These are phyloP conservation scores for Xerocomus spinulosus DNA, from an alignment of 768 basidiomycete genomes.

Conservation along the genomic window DNA sequence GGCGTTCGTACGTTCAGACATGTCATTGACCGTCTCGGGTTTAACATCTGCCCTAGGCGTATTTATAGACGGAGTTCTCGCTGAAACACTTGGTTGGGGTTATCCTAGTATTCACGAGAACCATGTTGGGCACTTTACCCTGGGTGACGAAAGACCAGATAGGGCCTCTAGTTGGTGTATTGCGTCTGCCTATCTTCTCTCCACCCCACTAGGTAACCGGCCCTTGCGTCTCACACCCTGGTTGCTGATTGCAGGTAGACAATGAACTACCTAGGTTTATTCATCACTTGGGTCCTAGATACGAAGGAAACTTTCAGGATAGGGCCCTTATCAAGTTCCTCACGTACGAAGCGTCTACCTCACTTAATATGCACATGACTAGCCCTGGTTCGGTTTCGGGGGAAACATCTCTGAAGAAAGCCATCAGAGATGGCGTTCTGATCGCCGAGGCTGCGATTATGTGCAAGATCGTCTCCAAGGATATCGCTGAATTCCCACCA, in stretches of 20 bases:
- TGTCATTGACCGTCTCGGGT: background rate
- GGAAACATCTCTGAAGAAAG: slow-evolving; percentile 37
- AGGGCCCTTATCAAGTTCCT: slow-evolving; percentile 64
- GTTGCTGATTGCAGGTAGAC: slow-evolving; percentile 35
- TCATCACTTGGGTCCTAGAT: slow-evolving; percentile 79
- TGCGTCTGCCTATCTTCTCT: slow-evolving; percentile 60
- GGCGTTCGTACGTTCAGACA: slow-evolving; percentile 50
- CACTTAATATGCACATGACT: slow-evolving; percentile 74
- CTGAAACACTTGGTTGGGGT: slow-evolving; percentile 55
- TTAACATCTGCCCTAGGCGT: slow-evolving; percentile 43
- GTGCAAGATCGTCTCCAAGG: slow-evolving; percentile 35
- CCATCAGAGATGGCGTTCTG: slow-evolving; percentile 38
- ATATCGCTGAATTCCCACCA: slow-evolving; percentile 13
- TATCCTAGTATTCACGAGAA: slow-evolving; percentile 54
- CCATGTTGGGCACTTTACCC: slow-evolving; percentile 37
- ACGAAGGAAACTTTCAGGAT: slow-evolving; percentile 73
- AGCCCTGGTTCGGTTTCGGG: slow-evolving; percentile 39
- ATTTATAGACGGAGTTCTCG: slow-evolving; percentile 68
- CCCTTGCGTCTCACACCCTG: background rate
- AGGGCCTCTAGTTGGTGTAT: slow-evolving; percentile 54
- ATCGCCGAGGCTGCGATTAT: slow-evolving; percentile 39
- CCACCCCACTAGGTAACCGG: slow-evolving; percentile 50
- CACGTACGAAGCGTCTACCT: slow-evolving; percentile 82
- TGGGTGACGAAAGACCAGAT: slow-evolving; percentile 50
- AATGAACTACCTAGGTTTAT: slow-evolving; percentile 72